Percentiles rank a stretch among this genome's conserved stretches.
Evolutionary conservation across 495 filamentous ascomycete genomes (phyloP).

Genomic region (Articulospora tetracladia): DNA sequence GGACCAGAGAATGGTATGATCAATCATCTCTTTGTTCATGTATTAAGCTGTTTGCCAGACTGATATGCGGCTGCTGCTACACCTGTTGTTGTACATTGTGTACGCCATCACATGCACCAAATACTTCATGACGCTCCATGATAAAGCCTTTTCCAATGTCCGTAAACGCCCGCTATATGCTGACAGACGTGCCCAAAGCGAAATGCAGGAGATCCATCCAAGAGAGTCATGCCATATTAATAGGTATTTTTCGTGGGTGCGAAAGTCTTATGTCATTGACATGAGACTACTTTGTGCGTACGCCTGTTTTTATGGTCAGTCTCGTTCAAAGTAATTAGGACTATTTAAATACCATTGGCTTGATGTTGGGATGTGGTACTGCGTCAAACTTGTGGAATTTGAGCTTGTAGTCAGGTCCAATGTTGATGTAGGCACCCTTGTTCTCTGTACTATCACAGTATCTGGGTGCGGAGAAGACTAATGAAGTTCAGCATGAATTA

Average conservation of each 20-base stretch:
- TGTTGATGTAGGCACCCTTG: slow-evolving; percentile 97
- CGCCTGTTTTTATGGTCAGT: neutral
- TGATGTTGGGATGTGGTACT: slow-evolving; percentile 91
- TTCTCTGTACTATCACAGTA: slow-evolving; percentile 99
- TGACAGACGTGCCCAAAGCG: slow-evolving; percentile 4
- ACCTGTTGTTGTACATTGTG: slow-evolving; percentile 1
- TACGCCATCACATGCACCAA: neutral
- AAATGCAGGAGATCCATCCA: slow-evolving; percentile 27
- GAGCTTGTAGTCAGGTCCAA: slow-evolving; percentile 87
- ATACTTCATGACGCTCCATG: neutral
- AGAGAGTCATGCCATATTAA: slow-evolving; percentile 15
- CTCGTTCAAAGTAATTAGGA: neutral
- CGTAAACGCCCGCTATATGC: slow-evolving; percentile 12
- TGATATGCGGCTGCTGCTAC: neutral
- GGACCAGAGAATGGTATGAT: neutral
- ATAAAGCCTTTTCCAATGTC: slow-evolving; percentile 2
- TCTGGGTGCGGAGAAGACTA: slow-evolving; percentile 93
- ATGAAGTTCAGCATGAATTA: slow-evolving; percentile 20
- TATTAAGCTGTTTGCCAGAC: neutral
- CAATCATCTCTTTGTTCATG: neutral
- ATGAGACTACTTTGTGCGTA: neutral
- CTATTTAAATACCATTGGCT: slow-evolving; percentile 56
- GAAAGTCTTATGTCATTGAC: slow-evolving; percentile 16
- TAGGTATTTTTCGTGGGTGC: neutral
- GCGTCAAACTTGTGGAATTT: slow-evolving; percentile 90